Base-by-base conservation (phyloP, 2,329 filamentous ascomycete species). In the Neonectria magnoliae region DNA sequence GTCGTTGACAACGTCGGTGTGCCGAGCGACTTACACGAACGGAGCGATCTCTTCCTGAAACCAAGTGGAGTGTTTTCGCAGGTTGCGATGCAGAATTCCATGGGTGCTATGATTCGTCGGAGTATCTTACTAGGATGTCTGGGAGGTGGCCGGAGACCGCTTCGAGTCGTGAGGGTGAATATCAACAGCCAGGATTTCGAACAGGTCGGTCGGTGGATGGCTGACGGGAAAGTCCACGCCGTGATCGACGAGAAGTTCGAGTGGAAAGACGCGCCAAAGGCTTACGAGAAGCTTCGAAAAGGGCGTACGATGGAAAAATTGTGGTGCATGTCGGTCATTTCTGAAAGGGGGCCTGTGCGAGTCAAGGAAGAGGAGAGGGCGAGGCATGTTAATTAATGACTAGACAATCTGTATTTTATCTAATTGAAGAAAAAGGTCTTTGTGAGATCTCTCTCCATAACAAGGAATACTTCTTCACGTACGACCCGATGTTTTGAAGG, bases 1-100 rank as follows among this genome's bases (percentile, higher is more conserved):
- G 68, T 69, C n/a, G 52, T 77, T n/a, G 76, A 78, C 67, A 71
- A 71, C 25, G 68, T 72, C 8, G 74, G 72, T 10, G 29, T 25
- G 3, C 54, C 51, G 25, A 16, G 8, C 14, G 65, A 41, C 14
- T 64, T 76, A 10, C 76, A 73, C 63, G 65, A 70, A 36, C 55
- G 58, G 7, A 65, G 67, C 25, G 47, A 67, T 36, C 8, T 48
- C 10, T 73, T 64, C 36, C 56, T 76, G 33, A 68, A 61, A 14
- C 64, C 65, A 1, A 55, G 31, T 5, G 72, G 66, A 13, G 65
- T 48, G 11, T 76, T 69, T 33, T 61, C 72, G 16, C 70, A 71
- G 60, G 67, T 77, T 29, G 69, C 57, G 7, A 51, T 68, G 10
- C 52, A 50, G 7, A 44, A 31, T 4, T 57, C 54, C 4, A 22